Percentiles rank a stretch among this genome's conserved stretches.
Conservation (phyloP, 1,139 yeast genomes). For the Suhomyces bolitotheri region DNA sequence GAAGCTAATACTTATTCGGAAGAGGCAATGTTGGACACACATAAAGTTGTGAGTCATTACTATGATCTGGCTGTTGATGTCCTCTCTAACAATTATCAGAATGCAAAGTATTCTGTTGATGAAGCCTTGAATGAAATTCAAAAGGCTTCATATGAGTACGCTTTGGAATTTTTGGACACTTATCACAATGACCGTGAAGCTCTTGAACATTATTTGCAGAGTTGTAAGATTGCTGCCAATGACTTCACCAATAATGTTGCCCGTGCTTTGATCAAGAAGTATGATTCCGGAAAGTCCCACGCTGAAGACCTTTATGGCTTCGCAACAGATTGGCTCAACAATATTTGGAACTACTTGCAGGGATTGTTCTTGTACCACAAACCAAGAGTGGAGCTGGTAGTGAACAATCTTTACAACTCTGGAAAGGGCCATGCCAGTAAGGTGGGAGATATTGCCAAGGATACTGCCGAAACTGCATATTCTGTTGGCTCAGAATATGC, state of each 20-base stretch:
- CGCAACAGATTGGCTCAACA: conserved; percentile 20
- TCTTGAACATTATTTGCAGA: conserved; percentile 17
- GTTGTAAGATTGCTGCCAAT: conserved; percentile 21
- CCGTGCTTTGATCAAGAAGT: conserved; percentile 10
- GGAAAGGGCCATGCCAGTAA: conserved; percentile 5
- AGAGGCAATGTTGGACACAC: conserved; percentile 22
- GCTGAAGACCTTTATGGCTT: conserved; percentile 22
- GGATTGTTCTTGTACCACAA: conserved; percentile 11
- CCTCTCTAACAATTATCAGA: conserved; percentile 25
- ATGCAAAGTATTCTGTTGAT: conserved; percentile 21
- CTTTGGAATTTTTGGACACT: conserved; percentile 17
- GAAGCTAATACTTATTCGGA: conserved; percentile 21
- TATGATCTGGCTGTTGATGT: conserved; percentile 39
- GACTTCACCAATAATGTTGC: conserved; percentile 11
- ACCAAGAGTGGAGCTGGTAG: conserved; percentile 12
- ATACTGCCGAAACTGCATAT: conserved; percentile 5
- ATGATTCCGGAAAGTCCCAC: conserved; percentile 16
- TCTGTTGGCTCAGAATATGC: conserved; percentile 8
- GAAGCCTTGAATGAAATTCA: conserved; percentile 25
- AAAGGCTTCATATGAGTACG: conserved; percentile 24
- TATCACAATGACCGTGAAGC: conserved; percentile 15
- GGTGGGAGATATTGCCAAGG: conserved; percentile 8
- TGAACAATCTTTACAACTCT: conserved; percentile 10
- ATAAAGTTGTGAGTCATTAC: conserved; percentile 37
- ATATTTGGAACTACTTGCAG: conserved; percentile 10